A percentile compares a stretch with the other conserved stretches of the same genome.
phyloP scores from a whole-genome alignment of 768 basidiomycete species.

The Tricholoma bakamatsutake region DNA sequence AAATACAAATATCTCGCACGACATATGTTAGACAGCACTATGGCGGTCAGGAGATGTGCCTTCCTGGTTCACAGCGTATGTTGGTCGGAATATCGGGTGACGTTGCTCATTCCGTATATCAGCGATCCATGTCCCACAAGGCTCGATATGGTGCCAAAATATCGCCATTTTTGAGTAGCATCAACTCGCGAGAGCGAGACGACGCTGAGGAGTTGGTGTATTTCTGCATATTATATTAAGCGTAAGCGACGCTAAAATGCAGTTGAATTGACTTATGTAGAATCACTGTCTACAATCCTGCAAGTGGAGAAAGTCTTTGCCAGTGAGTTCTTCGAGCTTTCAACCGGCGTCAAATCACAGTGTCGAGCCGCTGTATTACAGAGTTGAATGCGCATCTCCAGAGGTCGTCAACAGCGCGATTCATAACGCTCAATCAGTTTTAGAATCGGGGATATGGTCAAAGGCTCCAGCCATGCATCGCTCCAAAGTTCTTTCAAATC shows the following conservation, averaged over 20 bases:
- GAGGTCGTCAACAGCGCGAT: constrained; percentile 50
- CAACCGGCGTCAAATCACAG: background rate
- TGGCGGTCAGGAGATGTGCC: too few relatives aligned
- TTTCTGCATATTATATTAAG: background rate
- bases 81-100: background rate
- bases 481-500: constrained; percentile 55
- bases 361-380: constrained; percentile 18
- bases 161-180: background rate
- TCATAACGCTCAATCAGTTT: constrained; percentile 47
- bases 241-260: background rate
- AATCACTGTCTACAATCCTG: constrained; percentile 59
- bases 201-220: constrained; percentile 17
- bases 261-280: constrained; percentile 21
- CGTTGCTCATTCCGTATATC: background rate
- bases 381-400: constrained; percentile 49
- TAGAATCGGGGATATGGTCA: constrained; percentile 71
- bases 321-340: constrained; percentile 34
- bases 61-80: too few relatives aligned
- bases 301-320: constrained; percentile 54
- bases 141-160: constrained; percentile 7
- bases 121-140: constrained; percentile 8
- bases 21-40: too few relatives aligned
- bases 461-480: constrained; percentile 50
- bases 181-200: background rate
- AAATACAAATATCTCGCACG: too few relatives aligned